Conservation (phyloP, 768 basidiomycete genomes). For the Hortiboletus campestris region DNA sequence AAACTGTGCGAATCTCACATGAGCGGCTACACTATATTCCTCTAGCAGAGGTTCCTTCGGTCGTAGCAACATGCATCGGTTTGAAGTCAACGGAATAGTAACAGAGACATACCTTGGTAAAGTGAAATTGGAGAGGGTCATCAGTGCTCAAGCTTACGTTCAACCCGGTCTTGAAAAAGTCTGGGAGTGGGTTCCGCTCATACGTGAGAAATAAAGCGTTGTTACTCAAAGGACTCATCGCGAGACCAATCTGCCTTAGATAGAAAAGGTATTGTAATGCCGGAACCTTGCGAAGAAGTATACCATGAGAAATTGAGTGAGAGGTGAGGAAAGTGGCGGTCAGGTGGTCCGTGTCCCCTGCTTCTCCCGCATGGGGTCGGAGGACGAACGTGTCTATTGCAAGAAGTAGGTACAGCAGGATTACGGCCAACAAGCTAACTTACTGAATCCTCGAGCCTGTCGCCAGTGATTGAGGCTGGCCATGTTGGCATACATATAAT, state of each 20-base stretch:
- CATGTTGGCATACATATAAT: slow-evolving; percentile 98
- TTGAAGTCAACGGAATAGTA: not conserved
- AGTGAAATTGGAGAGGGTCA: slow-evolving; percentile 95
- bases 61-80: not conserved
- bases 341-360: slow-evolving; percentile 96
- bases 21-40: slow-evolving; percentile 97
- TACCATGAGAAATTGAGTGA: slow-evolving; percentile 99
- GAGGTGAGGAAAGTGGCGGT: slow-evolving; percentile 95
- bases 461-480: slow-evolving; percentile 95
- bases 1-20: slow-evolving; percentile 49
- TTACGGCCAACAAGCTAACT: slow-evolving; percentile 30
- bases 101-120: slow-evolving; percentile 75
- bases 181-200: slow-evolving; percentile 94
- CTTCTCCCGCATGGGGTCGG: slow-evolving; percentile 96
- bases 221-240: slow-evolving; percentile 98
- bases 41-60: slow-evolving; percentile 87
- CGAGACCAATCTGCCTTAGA: slow-evolving; percentile 95
- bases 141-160: slow-evolving; percentile 97
- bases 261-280: slow-evolving; percentile 97
- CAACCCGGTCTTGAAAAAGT: slow-evolving; percentile 94
- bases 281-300: slow-evolving; percentile 94
- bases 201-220: slow-evolving; percentile 96
- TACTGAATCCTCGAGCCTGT: slow-evolving; percentile 84
- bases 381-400: slow-evolving; percentile 88
- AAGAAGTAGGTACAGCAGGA: not conserved